Base-by-base conservation (phyloP, 352 stramenopile species). In the Aphanomyces stellatus region DNA sequence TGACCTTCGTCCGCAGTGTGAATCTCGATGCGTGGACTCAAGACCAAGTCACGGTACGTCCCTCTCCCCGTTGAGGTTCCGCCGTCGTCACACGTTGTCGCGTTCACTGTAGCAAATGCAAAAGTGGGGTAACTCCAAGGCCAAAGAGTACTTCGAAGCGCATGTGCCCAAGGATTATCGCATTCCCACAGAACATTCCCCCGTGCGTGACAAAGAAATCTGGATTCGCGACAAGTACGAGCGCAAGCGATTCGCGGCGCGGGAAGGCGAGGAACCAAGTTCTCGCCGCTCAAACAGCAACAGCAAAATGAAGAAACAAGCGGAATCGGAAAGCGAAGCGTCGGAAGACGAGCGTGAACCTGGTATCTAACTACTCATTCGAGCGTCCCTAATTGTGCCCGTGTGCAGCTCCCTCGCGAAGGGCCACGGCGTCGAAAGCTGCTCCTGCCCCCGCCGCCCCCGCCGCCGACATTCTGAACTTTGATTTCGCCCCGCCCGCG, bases 11-110 rank as follows among this genome's bases (percentile, higher is more conserved):
- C 65, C 86, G 92, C 30, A 96, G 85, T 34, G 87, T 95, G 17
- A 96, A 96, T 70, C 74, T 98, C 48, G 93, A 98, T 73, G 93
- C 90, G n/a, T 98, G 92, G 92, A 97, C 89, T 22, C 11, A 74
- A 0, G 90, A 97, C 27, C 90, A 97, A 75, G 88, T 95, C 55
- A 70, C 75, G 73, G 73, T 90, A 73, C 59, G 74, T 72, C 15
- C 3, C 35, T 34, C 13, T 51, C 8, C 37, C 17, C 37, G 37
- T 43, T 43, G 8, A 65, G 6, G 15, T 41, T 37, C 33, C 1
- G 51, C 4, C n/a, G 10, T 6, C 13, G 27, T 51, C 17, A 8
- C 17, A 34, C 51, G 17, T 62, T 24, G 41, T 51, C n/a, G 19
- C 3, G 19, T 49, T n/a, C n/a, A n/a, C 3, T 76, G 69, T 49